Evolutionary conservation across 345 rosid genomes (phyloP).

Genomic region (Toxicodendron radicans): DNA sequence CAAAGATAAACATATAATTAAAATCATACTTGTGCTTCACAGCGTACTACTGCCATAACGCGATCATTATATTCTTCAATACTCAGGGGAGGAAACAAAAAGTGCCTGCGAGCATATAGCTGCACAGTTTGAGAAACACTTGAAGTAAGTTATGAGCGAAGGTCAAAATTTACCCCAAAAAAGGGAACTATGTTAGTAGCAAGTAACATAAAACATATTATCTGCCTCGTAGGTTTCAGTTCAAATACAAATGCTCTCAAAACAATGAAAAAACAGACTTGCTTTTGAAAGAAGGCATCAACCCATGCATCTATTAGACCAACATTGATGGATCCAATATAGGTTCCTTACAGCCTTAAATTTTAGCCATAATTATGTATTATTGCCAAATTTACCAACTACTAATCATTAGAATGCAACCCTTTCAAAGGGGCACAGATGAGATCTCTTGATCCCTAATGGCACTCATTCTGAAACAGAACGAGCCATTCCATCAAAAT

Average conservation of each 20-base stretch:
- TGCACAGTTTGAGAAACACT: slow-evolving; percentile 37
- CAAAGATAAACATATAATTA: not conserved
- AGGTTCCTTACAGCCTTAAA: no score
- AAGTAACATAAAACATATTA: not conserved
- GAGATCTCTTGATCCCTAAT: no score
- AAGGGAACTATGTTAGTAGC: not conserved
- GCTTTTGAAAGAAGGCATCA: not conserved
- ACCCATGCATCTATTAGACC: no score
- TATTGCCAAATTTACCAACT: no score
- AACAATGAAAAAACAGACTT: not conserved
- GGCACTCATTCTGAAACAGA: not conserved
- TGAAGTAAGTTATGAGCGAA: slow-evolving; percentile 12
- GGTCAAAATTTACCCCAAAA: not conserved
- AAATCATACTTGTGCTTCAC: slow-evolving; percentile 78
- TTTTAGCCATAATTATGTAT: no score
- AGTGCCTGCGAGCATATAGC: slow-evolving; percentile 85
- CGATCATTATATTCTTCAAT: slow-evolving; percentile 81
- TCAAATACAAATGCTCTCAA: not conserved
- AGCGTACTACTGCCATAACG: slow-evolving; percentile 77
- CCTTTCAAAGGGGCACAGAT: no score
- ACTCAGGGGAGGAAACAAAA: slow-evolving; percentile 75
- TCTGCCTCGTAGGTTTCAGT: not conserved
- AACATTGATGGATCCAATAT: no score
- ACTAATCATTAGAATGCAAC: no score
- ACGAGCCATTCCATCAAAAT: not conserved